Percentiles rank a stretch among this genome's conserved stretches.
Evolutionary conservation across 1,284 basidiomycete genomes (phyloP).

Genomic region (Cryptococcus sp.): DNA sequence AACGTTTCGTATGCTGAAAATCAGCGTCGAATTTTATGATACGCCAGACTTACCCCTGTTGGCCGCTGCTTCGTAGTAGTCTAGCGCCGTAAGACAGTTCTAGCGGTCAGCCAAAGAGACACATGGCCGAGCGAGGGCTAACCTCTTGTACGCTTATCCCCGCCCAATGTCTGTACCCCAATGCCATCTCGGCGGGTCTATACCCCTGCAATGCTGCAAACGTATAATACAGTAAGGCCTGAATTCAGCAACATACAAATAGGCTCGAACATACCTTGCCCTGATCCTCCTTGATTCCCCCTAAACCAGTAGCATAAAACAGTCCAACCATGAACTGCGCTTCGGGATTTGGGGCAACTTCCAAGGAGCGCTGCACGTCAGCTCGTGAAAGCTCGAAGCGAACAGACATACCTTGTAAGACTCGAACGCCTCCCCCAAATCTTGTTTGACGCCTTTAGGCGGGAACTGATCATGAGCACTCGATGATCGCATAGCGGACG

Average conservation of each 20-base stretch:
- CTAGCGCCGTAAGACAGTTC: conserved; percentile 71
- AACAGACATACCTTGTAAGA: conserved; percentile 24
- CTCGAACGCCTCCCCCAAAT: conserved; percentile 29
- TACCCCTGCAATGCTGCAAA: conserved; percentile 85
- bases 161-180: conserved; percentile 92
- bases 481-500: conserved; percentile 3
- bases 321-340: conserved; percentile 81
- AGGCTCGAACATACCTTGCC: conserved; percentile 48
- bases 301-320: conserved; percentile 81
- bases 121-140: conserved; percentile 1
- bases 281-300: conserved; percentile 54
- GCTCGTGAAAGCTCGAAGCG: background rate
- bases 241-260: conserved; percentile 1
- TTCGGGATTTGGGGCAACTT: conserved; percentile 56
- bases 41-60: conserved; percentile 60
- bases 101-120: background rate
- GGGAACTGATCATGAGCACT: conserved; percentile 32
- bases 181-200: conserved; percentile 81
- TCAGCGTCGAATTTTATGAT: conserved; percentile 5
- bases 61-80: conserved; percentile 83
- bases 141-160: conserved; percentile 82
- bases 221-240: conserved; percentile 86
- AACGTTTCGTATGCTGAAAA: conserved; percentile 65
- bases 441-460: conserved; percentile 36
- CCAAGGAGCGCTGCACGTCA: conserved; percentile 53